phyloP scores from a whole-genome alignment of 345 rosid species.

The Syzygium aromaticum region DNA sequence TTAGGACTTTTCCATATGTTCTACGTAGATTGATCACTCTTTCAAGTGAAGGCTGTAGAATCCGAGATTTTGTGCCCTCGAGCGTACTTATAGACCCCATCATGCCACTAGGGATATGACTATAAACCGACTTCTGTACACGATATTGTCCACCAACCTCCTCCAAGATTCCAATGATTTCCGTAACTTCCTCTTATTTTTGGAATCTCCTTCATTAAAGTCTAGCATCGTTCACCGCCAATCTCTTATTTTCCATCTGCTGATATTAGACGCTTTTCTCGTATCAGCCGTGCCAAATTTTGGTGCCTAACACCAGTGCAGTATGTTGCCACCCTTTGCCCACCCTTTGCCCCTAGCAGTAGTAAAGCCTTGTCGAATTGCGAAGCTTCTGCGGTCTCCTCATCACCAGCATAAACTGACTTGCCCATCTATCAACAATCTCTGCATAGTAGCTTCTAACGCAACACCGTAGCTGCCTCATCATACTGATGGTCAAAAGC shows the following conservation, averaged over 20 bases:
- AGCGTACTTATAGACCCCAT: no score
- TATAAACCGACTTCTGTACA: no score
- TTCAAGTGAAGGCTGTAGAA: no score
- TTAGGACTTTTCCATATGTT: no score
- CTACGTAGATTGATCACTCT: no score
- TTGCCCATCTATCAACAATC: neutral
- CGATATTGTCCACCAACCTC: neutral
- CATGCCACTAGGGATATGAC: no score
- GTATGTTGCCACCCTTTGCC: neutral
- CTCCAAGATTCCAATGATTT: no score
- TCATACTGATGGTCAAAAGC: neutral
- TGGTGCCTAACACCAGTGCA: neutral
- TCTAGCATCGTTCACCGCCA: neutral
- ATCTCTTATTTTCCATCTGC: neutral
- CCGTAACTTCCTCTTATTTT: no score
- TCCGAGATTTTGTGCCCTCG: no score
- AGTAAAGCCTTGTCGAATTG: neutral
- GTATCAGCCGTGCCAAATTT: neutral
- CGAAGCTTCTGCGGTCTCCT: neutral
- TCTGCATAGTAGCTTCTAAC: rapidly evolving
- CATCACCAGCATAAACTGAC: neutral
- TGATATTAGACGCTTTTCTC: neutral
- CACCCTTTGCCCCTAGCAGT: neutral
- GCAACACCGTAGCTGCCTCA: neutral
- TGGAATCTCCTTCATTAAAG: no score